Evolutionary conservation across 2,329 filamentous ascomycete species (phyloP).

Genomic region (Ceratocystis huliohia): DNA sequence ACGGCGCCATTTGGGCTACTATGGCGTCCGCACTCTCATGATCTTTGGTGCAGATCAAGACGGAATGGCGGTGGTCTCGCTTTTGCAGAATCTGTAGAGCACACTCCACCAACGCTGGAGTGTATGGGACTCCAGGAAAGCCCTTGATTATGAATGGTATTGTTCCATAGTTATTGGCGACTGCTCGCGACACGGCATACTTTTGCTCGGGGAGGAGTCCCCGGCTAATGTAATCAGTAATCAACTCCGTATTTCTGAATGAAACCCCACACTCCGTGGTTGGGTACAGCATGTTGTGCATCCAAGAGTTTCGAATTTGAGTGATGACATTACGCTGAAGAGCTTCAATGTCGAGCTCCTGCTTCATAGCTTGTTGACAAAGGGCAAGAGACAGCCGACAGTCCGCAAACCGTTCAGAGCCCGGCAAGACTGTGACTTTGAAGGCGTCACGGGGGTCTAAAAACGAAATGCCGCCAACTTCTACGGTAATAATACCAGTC

Average conservation of each 20-base stretch:
- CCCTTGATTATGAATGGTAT: background rate
- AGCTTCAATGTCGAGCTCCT: background rate
- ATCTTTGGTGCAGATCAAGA: conserved; percentile 5
- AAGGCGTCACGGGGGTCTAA: background rate
- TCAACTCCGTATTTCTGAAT: background rate
- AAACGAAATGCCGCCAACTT: background rate
- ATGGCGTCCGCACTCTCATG: conserved; percentile 1
- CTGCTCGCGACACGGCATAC: background rate
- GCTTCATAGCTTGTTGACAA: background rate
- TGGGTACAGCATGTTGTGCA: conserved; percentile 3
- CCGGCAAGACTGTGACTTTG: background rate
- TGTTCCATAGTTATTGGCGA: conserved; percentile 5
- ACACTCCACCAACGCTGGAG: conserved; percentile 1
- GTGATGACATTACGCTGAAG: background rate
- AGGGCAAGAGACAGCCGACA: background rate
- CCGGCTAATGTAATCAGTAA: background rate
- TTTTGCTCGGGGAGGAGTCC: background rate
- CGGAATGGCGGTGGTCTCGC: background rate
- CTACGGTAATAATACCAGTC: background rate
- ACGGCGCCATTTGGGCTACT: background rate
- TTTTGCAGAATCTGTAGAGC: background rate
- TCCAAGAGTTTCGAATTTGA: background rate
- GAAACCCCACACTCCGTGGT: background rate
- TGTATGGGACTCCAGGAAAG: background rate
- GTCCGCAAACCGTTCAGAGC: background rate